Evolutionary conservation across 106 monocot species (phyloP), one percentile per base, ranked within the genome.

Genomic region (Dendrobium chrysotoxum): DNA sequence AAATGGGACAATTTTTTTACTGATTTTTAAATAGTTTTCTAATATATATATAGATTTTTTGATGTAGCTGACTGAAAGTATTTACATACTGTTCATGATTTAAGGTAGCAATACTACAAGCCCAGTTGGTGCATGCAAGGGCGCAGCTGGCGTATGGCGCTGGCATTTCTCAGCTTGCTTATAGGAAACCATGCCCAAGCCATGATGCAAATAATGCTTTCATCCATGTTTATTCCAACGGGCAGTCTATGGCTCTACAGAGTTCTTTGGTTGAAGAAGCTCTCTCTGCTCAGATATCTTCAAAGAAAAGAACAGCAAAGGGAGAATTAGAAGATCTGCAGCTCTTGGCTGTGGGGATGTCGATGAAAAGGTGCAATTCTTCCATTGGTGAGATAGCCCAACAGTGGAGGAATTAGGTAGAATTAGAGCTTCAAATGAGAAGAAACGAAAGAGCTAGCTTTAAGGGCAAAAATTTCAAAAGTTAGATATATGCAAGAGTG

Each of bases 61-160:
- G 16, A 39, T 18, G 0, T 28, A 1, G 21, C 20, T n/a, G 2
- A 26, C 8, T 42, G 20, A 11, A 26, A 25, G 4, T 9, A 44
- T 44, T 42, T 23, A 47, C 10, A 28, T 28, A 28, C 6, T 53
- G 28, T 53, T 15, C 46, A 28, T 28, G 15, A 55, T 40, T 16
- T 12, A 57, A 84, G 84, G 84, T 84, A 26, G 79, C 84, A 66
- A 75, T 35, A 9, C 53, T 84, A 35, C 84, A 84, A 65, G 75
- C 79, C 20, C 84, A 79, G 55, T n/a, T 84, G 84, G 46, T 79
- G 75, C 79, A 79, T 28, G 79, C 67, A 21, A 84, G 64, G 64
- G 75, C 46, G 30, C 84, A 84, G 45, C 44, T 84, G 31, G 79
- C 79, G 20, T 79, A 47, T 0, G 40, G 41, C 17, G 18, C n/a